These are phyloP conservation scores for Musa balbisiana DNA, from an alignment of 202 grass and related monocot genomes.

Conservation along the genomic window DNA sequence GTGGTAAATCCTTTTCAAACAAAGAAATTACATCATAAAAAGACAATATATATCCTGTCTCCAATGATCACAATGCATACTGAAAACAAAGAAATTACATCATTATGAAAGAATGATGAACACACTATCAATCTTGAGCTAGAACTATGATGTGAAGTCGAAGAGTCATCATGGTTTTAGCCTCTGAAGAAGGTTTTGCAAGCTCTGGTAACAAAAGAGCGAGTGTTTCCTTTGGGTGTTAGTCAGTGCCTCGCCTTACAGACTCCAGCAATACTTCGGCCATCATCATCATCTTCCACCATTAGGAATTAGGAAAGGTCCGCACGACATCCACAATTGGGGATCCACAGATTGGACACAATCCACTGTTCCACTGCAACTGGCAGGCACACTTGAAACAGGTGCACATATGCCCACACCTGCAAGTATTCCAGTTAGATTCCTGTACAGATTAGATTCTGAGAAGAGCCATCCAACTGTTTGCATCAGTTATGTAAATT, in stretches of 20 bases:
- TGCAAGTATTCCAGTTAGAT: conserved; percentile 17
- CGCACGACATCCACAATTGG: conserved; percentile 77
- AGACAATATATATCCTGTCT: background rate
- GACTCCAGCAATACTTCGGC: too few species aligned
- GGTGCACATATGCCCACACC: conserved; percentile 96
- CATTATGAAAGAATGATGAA: background rate
- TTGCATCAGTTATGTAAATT: too few species aligned
- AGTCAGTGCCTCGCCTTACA: too few species aligned
- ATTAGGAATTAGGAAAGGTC: conserved; percentile 53
- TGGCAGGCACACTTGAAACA: conserved; percentile 78
- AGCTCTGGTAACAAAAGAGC: background rate
- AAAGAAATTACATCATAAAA: background rate
- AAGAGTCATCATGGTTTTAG: too few species aligned
- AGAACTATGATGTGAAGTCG: background rate
- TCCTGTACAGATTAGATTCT: background rate
- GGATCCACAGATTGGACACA: conserved; percentile 76
- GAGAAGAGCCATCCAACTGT: background rate
- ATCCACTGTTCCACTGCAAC: conserved; percentile 54
- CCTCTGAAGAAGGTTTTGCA: background rate
- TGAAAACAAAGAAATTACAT: background rate
- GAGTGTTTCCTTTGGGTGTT: background rate
- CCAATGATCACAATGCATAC: background rate
- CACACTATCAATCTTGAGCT: background rate
- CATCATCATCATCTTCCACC: too few species aligned
- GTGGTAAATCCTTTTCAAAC: too few species aligned